Conservation (phyloP, 495 filamentous ascomycete genomes). For the Aspergillus ellipticus region DNA sequence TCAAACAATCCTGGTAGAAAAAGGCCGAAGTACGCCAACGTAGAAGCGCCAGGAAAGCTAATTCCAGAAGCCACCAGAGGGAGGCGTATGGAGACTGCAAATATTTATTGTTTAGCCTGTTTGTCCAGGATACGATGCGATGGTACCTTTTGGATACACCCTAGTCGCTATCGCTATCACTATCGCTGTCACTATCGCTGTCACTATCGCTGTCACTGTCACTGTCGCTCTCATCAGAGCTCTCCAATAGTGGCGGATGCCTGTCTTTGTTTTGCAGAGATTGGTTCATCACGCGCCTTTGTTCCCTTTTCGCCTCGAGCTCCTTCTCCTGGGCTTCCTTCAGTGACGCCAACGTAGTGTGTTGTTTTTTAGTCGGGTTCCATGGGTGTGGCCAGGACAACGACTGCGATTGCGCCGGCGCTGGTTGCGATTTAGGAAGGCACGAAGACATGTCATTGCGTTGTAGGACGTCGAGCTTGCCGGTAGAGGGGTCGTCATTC, state of each 20-base stretch:
- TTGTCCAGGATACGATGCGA: constrained; percentile 14
- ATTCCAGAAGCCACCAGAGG: background rate
- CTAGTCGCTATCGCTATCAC: background rate
- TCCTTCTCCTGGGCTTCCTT: background rate
- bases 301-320: background rate
- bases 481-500: background rate
- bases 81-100: too few relatives aligned
- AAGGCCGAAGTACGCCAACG: background rate
- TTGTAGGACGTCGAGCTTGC: background rate
- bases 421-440: background rate
- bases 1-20: background rate
- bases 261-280: background rate
- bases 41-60: background rate
- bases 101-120: background rate
- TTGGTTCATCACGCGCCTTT: background rate
- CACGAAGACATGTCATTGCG: background rate
- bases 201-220: constrained; percentile 9
- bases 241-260: background rate
- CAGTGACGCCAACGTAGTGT: background rate
- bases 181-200: constrained; percentile 1
- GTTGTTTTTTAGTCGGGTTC: background rate
- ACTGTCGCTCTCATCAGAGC: constrained; percentile 3
- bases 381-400: background rate
- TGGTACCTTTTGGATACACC: constrained; percentile 1
- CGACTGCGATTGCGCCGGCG: background rate